Evolutionary conservation across 352 stramenopile species (phyloP).

Genomic region (Phytophthora brassicae): DNA sequence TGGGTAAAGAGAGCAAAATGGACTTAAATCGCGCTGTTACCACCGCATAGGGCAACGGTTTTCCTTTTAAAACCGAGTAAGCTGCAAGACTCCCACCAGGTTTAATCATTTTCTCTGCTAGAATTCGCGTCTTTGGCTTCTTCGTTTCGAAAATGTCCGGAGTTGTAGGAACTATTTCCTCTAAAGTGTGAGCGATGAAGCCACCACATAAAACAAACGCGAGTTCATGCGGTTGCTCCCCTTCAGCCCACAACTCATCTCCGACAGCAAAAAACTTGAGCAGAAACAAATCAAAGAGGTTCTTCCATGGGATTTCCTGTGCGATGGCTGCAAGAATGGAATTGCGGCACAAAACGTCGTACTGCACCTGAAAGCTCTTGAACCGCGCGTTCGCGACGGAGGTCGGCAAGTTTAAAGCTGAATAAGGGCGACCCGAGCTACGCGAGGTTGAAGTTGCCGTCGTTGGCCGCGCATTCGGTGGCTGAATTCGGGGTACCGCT

Average conservation of each 20-base stretch:
- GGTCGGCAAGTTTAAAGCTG: conserved; percentile 46
- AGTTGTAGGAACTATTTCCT: background rate
- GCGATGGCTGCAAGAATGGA: conserved; percentile 43
- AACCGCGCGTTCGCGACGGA: conserved; percentile 51
- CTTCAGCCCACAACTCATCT: conserved; percentile 43
- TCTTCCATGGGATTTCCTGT: conserved; percentile 59
- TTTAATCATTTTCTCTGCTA: conserved; percentile 50
- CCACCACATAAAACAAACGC: conserved; percentile 57
- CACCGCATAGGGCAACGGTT: conserved; percentile 36
- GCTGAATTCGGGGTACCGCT: background rate
- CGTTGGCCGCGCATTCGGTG: background rate
- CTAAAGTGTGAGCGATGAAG: conserved; percentile 37
- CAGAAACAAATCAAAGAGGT: conserved; percentile 56
- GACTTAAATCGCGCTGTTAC: conserved; percentile 58
- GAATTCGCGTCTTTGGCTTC: conserved; percentile 19
- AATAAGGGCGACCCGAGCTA: conserved; percentile 38
- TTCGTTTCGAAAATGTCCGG: conserved; percentile 15
- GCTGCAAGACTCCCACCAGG: conserved; percentile 38
- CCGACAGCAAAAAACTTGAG: conserved; percentile 56
- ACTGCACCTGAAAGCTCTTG: conserved; percentile 56
- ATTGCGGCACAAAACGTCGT: conserved; percentile 56
- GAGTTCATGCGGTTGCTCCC: conserved; percentile 45
- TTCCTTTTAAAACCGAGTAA: conserved; percentile 36
- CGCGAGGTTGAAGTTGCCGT: conserved; percentile 14
- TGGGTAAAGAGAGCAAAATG: conserved; percentile 49